A percentile compares a stretch with the other conserved stretches of the same genome.
phyloP scores from a whole-genome alignment of 306 rosid species.

The Aeschynomene evenia region DNA sequence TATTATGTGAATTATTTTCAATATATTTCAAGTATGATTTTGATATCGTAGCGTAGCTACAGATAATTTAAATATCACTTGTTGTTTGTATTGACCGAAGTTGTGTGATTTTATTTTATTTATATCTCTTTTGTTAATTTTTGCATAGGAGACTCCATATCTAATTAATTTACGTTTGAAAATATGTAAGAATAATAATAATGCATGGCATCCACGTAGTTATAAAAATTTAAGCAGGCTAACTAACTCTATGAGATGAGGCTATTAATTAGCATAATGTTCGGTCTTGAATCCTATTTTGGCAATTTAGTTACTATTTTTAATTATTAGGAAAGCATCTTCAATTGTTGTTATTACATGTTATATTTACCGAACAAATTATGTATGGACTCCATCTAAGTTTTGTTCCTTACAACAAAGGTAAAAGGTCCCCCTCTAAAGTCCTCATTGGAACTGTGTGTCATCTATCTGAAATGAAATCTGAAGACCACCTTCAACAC shows the following conservation, averaged over 20 bases:
- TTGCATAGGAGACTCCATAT: too few species aligned
- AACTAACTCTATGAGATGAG: constrained; percentile 1
- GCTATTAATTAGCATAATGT: background rate
- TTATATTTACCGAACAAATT: background rate
- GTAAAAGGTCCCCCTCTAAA: background rate
- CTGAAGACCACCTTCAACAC: background rate
- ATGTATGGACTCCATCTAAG: background rate
- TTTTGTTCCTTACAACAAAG: background rate
- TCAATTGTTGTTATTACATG: background rate
- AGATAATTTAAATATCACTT: too few species aligned
- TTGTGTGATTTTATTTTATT: too few species aligned
- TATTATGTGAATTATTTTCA: too few species aligned
- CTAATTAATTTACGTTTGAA: too few species aligned
- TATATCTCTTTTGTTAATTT: too few species aligned
- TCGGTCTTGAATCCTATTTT: background rate
- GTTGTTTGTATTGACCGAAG: too few species aligned
- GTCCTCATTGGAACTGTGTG: constrained; percentile 15
- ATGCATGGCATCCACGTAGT: constrained; percentile 2
- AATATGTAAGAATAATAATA: too few species aligned
- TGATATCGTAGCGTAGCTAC: too few species aligned
- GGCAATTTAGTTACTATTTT: background rate
- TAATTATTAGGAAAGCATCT: background rate
- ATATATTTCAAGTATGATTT: too few species aligned
- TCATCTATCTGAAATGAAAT: too few species aligned
- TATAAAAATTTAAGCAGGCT: constrained; percentile 2